Percentiles rank a stretch among this genome's conserved stretches.
These are phyloP conservation scores for Cytospora leucostoma DNA, from an alignment of 2,329 filamentous ascomycete genomes.

Conservation along the genomic window DNA sequence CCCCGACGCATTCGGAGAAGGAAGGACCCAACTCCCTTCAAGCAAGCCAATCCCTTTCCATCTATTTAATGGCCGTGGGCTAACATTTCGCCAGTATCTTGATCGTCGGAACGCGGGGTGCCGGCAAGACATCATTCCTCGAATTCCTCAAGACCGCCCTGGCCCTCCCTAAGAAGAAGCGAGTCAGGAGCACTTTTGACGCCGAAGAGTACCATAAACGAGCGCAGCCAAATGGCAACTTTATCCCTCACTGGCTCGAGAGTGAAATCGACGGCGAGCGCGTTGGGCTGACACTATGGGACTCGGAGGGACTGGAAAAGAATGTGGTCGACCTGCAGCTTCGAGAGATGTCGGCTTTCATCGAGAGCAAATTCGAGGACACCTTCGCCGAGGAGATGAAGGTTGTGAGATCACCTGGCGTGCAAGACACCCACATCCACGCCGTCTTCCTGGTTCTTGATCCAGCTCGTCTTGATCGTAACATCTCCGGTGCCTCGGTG, in stretches of 20 bases:
- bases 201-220: slow-evolving; percentile 60
- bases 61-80: slow-evolving; percentile 5
- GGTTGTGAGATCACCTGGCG: slow-evolving; percentile 87
- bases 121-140: slow-evolving; percentile 95
- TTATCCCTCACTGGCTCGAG: slow-evolving; percentile 87
- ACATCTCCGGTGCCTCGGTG: slow-evolving; percentile 68
- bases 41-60: slow-evolving; percentile 65
- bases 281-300: slow-evolving; percentile 92
- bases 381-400: slow-evolving; percentile 98
- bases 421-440: slow-evolving; percentile 95
- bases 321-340: slow-evolving; percentile 93
- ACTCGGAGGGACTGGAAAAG: slow-evolving; percentile 93
- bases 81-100: slow-evolving; percentile 65
- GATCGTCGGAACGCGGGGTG: slow-evolving; percentile 81
- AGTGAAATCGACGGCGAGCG: slow-evolving; percentile 92
- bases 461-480: slow-evolving; percentile 80
- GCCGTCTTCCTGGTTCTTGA: slow-evolving; percentile 92
- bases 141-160: slow-evolving; percentile 90
- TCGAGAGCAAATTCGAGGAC: slow-evolving; percentile 98
- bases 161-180: slow-evolving; percentile 79
- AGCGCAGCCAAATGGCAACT: slow-evolving; percentile 64
- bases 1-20: slow-evolving; percentile 87
- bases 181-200: slow-evolving; percentile 54
- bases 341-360: slow-evolving; percentile 84
- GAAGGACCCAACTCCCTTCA: slow-evolving; percentile 97